These are phyloP conservation scores for Athelia psychrophila DNA, from an alignment of 1,284 basidiomycete species.

Conservation along the genomic window DNA sequence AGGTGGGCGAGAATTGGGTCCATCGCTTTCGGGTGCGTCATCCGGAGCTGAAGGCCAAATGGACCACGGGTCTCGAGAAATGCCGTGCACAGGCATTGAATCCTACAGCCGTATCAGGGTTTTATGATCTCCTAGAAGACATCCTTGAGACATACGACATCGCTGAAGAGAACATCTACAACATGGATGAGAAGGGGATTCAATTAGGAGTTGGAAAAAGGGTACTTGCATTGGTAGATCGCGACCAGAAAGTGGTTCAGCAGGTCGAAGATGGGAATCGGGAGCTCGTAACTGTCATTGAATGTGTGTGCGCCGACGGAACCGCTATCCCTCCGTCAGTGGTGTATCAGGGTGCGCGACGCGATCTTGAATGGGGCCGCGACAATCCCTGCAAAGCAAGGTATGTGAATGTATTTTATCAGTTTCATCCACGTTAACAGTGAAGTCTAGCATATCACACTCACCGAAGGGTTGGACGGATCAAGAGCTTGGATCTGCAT, in stretches of 20 bases:
- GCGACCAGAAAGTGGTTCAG: too few species aligned
- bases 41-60: slow-evolving; percentile 4
- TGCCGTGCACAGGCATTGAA: slow-evolving; percentile 20
- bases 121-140: slow-evolving; percentile 8
- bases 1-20: slow-evolving; percentile 7
- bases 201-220: slow-evolving; percentile 30
- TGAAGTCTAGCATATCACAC: slow-evolving; percentile 19
- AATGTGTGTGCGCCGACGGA: slow-evolving; percentile 32
- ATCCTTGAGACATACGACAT: slow-evolving; percentile 17
- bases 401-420: slow-evolving; percentile 11
- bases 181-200: slow-evolving; percentile 38
- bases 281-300: slow-evolving; percentile 33
- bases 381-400: slow-evolving; percentile 25
- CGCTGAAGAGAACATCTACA: slow-evolving; percentile 34
- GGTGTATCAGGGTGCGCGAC: slow-evolving; percentile 25
- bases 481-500: slow-evolving; percentile 27
- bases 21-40: slow-evolving; percentile 11
- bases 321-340: slow-evolving; percentile 23
- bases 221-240: neutral
- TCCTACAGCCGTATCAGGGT: slow-evolving; percentile 9
- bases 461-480: slow-evolving; percentile 41
- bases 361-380: slow-evolving; percentile 20
- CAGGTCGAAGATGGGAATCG: too few species aligned
- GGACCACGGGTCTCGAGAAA: slow-evolving; percentile 15
- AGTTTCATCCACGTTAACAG: slow-evolving; percentile 12